Evolutionary conservation across 2,329 filamentous ascomycete species (phyloP), one percentile per base, ranked within the genome.

Genomic region (Penicillium glabrum): DNA sequence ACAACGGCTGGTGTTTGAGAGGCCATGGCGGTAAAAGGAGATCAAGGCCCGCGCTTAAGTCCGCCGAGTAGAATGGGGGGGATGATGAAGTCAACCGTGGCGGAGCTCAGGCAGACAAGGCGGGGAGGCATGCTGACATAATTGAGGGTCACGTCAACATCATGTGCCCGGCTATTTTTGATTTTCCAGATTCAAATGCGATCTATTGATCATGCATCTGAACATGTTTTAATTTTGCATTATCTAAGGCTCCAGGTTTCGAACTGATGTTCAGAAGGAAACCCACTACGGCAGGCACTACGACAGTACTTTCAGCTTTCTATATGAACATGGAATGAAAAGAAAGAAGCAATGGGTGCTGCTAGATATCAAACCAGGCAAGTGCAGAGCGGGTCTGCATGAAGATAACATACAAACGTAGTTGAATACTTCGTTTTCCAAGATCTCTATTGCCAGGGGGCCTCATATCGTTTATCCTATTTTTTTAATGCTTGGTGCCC

Each of bases 1-100:
- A 99, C 95, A 97, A 99, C 95, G 90, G 95, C 95, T 72, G 95
- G 95, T 76, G 95, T 98, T 87, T 98, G 93, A 82, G 90, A 89
- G 75, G 95, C 93, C 95, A 99, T 99, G 62, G 70, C 75, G 70
- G 59, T 58, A 56, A 52, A 46, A 51, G 33, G 33, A 48, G 26
- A 51, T 51, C 54, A 57, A 50, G 48, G 51, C 59, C 61, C 48
- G 54, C 46, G 53, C 47, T 55, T 33, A 48, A 50, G 54, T 47
- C 37, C 44, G 48, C 50, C 48, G 45, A 53, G 51, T 46, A 27
- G 27, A 54, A 53, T 41, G 49, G 39, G 55, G 56, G 59, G 54
- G 50, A 46, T 21, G 47, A 56, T 63, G 59, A 63, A 59, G 61
- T 63, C 61, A 58, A 62, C 60, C 58, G 58, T 61, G 59, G 61